Evolutionary conservation across 1,284 basidiomycete genomes (phyloP), one percentile per base, ranked within the genome.

Genomic region (Lentinus polychrous): DNA sequence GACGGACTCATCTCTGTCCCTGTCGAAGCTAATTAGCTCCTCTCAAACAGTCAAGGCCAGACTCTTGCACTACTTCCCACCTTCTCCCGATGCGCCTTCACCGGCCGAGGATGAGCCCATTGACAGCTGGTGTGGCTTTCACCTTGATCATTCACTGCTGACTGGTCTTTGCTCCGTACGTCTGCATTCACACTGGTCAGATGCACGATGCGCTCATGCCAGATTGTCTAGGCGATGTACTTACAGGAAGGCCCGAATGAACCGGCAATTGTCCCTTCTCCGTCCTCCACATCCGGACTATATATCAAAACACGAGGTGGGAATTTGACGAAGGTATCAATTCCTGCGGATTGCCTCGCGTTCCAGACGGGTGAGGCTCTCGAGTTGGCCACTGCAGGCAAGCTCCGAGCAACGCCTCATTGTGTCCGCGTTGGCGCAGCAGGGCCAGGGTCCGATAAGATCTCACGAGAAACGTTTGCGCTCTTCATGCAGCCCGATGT

Each of bases 361-460:
- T 94, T 96, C 66, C 93, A 97, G 65, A 95, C 91, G 0, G 93
- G 93, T 7, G 91, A 96, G 68, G 90, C 93, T 12, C 78, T 97
- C 23, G 83, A 94, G 64, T 72, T 96, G 24, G 83, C 93, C 11
- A 94, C 92, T 1, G 79, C 74, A 15, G 80, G 81, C 10, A 76
- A 72, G 51, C 70, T 96, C 15, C 77, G 83, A 39, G 93, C 93
- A 0, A 96, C 93, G 0, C 91, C 92, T 7, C 93, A 97, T 58
- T 95, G 90, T 57, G 93, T 96, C 33, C 79, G 83, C 49, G 78
- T 86, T 2, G 86, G 84, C 4, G 64, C 66, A 2, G 67, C 65
- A 14, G 39, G 17, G 12, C 63, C 66, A 22, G 68, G 70, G 2
- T 66, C 69, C 8, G 73, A 74, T 32, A 68, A 66, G 35, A 70